Conservation (phyloP, 768 basidiomycete species). For the Tephrocybe rancida region DNA sequence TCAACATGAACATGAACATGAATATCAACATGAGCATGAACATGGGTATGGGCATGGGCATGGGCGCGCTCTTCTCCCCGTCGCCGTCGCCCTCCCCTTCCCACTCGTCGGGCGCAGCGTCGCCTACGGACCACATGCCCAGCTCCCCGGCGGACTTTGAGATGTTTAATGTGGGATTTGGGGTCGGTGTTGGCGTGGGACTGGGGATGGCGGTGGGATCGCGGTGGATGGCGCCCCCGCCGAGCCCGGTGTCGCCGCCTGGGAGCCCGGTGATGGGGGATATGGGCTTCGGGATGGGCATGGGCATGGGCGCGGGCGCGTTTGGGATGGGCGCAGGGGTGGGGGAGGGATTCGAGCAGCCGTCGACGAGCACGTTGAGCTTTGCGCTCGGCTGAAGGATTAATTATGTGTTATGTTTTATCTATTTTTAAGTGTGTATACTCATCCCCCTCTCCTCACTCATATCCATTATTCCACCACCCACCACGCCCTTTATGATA, state of each 20-base stretch:
- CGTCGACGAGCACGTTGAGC: conserved; percentile 25
- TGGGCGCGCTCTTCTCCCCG: neutral
- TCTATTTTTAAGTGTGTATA: neutral
- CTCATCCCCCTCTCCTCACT: neutral
- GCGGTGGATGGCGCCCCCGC: neutral
- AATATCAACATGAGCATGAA: conserved; percentile 10
- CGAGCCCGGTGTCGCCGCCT: neutral
- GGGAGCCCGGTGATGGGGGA: neutral
- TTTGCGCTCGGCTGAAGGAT: conserved; percentile 25
- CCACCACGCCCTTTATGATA: too few species aligned
- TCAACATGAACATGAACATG: conserved; percentile 7
- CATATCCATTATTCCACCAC: neutral
- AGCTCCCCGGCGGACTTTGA: conserved; percentile 2
- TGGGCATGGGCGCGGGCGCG: conserved; percentile 20
- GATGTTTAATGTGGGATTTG: conserved; percentile 13
- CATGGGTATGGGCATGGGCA: neutral
- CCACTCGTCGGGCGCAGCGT: too few species aligned
- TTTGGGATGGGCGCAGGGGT: conserved; percentile 26
- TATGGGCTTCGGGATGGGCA: conserved; percentile 15
- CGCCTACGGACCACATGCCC: neutral
- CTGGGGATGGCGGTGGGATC: neutral
- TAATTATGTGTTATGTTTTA: neutral
- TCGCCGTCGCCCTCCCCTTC: neutral
- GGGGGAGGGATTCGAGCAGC: conserved; percentile 5
- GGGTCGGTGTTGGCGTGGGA: conserved; percentile 3